These are phyloP conservation scores for Quillaja saponaria DNA, from an alignment of 306 rosid species.

Conservation along the genomic window DNA sequence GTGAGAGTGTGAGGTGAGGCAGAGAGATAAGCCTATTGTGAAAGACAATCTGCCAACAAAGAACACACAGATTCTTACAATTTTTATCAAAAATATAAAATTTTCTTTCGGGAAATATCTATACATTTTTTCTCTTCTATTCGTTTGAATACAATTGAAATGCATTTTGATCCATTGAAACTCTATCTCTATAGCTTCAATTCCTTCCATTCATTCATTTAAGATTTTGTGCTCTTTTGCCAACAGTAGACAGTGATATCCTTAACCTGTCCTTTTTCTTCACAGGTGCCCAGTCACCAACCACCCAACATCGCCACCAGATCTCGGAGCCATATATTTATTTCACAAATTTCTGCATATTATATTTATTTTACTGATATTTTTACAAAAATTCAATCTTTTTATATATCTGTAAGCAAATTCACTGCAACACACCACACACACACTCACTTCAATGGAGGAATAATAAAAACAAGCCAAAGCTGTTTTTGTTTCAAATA, in stretches of 20 bases:
- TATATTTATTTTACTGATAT: conserved; percentile 1
- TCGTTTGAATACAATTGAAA: background rate
- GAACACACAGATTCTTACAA: conserved; percentile 2
- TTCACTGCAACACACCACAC: conserved; percentile 23
- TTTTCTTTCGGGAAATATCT: background rate
- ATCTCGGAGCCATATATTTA: conserved; percentile 36
- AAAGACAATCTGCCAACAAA: conserved; percentile 53
- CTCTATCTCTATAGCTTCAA: conserved; percentile 57
- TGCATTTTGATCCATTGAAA: conserved; percentile 57
- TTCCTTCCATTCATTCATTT: conserved; percentile 64
- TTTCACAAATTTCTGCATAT: conserved; percentile 12
- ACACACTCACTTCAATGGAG: conserved; percentile 33
- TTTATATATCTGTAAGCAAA: conserved; percentile 4
- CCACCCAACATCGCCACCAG: conserved; percentile 61
- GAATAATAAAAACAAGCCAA: background rate
- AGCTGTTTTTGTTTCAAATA: background rate
- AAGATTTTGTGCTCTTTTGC: conserved; percentile 22
- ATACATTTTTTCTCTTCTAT: background rate
- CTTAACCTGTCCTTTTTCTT: conserved; percentile 55
- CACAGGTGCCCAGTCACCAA: conserved; percentile 49
- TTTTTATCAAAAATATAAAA: background rate
- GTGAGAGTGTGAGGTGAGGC: conserved; percentile 24
- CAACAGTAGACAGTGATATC: conserved; percentile 25
- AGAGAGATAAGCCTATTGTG: conserved; percentile 48
- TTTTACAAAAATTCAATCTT: background rate